These are phyloP conservation scores for Microbotryomycetes sp. DNA, from an alignment of 1,284 basidiomycete species.

Conservation along the genomic window DNA sequence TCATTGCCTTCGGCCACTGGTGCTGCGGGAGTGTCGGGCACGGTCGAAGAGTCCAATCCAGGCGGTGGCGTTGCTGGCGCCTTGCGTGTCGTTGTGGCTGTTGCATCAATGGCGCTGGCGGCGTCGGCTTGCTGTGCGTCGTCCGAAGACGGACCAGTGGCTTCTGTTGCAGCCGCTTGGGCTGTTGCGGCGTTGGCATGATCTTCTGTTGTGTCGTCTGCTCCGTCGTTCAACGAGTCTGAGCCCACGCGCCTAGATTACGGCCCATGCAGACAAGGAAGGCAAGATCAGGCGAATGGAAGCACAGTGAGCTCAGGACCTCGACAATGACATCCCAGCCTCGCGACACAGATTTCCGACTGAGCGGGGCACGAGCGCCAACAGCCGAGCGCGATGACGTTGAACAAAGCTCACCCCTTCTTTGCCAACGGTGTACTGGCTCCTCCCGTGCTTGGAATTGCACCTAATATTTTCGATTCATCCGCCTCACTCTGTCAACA, in stretches of 20 bases:
- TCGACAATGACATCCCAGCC: neutral
- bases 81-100: neutral
- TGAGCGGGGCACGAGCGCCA: neutral
- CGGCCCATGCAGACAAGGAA: too few relatives aligned
- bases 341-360: neutral
- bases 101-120: neutral
- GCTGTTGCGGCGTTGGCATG: too few relatives aligned
- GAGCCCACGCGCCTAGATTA: neutral
- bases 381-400: neutral
- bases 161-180: too few relatives aligned
- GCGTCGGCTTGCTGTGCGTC: neutral
- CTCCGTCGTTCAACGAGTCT: constrained; percentile 9
- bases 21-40: constrained; percentile 2
- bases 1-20: constrained; percentile 21
- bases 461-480: constrained; percentile 7
- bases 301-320: neutral
- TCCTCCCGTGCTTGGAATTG: neutral
- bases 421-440: constrained; percentile 27
- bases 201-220: too few relatives aligned
- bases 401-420: constrained; percentile 17
- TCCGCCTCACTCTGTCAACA: constrained; percentile 21
- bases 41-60: neutral
- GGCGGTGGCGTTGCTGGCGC: constrained; percentile 6
- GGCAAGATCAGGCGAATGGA: too few relatives aligned
- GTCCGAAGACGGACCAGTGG: neutral